Evolutionary conservation across 192 early-diverging fungal species (phyloP).

Genomic region (Coemansia sp.): DNA sequence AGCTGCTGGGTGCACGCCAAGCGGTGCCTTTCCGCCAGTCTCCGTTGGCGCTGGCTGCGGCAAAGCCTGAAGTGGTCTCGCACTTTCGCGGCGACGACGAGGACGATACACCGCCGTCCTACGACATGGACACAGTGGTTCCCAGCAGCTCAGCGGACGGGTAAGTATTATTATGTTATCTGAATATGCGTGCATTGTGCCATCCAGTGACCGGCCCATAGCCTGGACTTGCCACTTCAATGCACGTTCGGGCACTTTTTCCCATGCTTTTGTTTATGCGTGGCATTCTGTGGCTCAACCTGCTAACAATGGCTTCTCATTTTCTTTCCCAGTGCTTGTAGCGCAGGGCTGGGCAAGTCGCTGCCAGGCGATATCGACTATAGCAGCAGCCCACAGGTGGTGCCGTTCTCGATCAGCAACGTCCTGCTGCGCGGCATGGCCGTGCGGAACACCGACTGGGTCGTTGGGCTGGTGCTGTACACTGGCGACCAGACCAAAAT

Average conservation of each 20-base stretch:
- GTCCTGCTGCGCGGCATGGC: slow-evolving; percentile 86
- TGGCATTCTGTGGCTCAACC: neutral
- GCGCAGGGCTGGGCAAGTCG: slow-evolving; percentile 29
- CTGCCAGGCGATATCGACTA: slow-evolving; percentile 30
- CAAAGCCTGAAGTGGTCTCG: slow-evolving; percentile 13
- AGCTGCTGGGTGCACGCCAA: slow-evolving; percentile 24
- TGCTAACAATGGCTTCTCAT: neutral
- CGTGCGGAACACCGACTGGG: slow-evolving; percentile 88
- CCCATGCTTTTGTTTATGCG: neutral
- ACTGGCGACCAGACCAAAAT: slow-evolving; percentile 93
- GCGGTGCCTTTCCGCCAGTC: slow-evolving; percentile 40
- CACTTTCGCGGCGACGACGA: slow-evolving; percentile 33
- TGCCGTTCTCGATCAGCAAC: slow-evolving; percentile 77
- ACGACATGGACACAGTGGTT: slow-evolving; percentile 17
- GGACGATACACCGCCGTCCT: slow-evolving; percentile 19
- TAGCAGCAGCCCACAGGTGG: slow-evolving; percentile 19
- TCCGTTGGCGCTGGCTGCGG: slow-evolving; percentile 21
- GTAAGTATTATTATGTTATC: slow-evolving; percentile 23
- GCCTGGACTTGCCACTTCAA: neutral
- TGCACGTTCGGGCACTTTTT: neutral
- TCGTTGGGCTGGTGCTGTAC: slow-evolving; percentile 76
- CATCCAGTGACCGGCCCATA: neutral
- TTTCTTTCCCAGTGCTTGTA: slow-evolving; percentile 2
- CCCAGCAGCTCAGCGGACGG: slow-evolving; percentile 17
- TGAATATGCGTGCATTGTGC: neutral